Base-by-base conservation (phyloP, 306 rosid species). In the Cucumis melo region DNA sequence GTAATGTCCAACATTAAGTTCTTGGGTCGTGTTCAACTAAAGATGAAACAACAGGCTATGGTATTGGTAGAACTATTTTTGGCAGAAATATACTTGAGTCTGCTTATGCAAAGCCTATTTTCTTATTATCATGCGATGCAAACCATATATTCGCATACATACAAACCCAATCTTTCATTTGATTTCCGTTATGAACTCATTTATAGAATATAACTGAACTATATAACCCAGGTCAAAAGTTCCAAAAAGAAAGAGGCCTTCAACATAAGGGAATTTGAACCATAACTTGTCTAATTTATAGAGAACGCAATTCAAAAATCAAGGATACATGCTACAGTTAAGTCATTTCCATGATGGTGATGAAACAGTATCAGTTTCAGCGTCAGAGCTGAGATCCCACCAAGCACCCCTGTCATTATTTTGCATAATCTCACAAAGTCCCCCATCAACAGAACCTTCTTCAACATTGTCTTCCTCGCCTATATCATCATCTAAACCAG, bases 331-430 rank as follows among this genome's bases (percentile, higher is more conserved):
- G 16, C 20, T 12, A 46, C 2, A 5, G 55, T 44, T 24, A 44
- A 67, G 42, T 75, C 74, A 75, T 82, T 78, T 55, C 19, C 82
- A 21, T n/a, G 68, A 46, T 21, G 12, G 21, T 59, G 84, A 70
- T 7, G 80, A 23, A 67, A 51, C 20, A 15, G 23, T 39, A 61
- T 74, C 81, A 50, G 56, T 64, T 21, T 81, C 87, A n/a, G 89
- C 75, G 78, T 84, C 74, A 41, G 74, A 44, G 74, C 7, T 86
- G 67, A 90, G 73, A 72, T 87, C 87, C 96, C 96, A 92, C 98
- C 98, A 90, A 70, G 86, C 80, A 36, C 86, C 50, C 44, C 36
- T 27, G 61, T 77, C 86, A 39, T 83, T 87, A 68, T 80, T 54
- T 65, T 27, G 32, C 64, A 46, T 58, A 80, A 76, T 53, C 59